phyloP scores from a whole-genome alignment of 768 basidiomycete species.

The Coprinopsis sp. region DNA sequence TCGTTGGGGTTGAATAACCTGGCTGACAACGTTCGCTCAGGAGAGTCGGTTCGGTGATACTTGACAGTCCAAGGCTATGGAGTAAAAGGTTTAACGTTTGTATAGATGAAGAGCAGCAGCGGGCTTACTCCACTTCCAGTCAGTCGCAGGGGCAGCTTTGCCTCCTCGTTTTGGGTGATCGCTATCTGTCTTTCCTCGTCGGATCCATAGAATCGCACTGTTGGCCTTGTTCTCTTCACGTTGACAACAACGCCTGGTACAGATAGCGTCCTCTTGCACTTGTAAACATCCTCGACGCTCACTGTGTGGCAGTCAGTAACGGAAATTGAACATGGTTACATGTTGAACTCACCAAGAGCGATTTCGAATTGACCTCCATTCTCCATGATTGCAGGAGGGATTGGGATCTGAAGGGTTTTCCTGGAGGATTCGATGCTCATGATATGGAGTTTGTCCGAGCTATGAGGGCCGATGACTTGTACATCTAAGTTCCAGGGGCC shows the following conservation, averaged over 20 bases:
- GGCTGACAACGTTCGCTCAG: conserved; percentile 35
- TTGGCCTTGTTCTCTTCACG: conserved; percentile 82
- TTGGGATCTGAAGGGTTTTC: conserved; percentile 57
- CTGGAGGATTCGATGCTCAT: conserved; percentile 49
- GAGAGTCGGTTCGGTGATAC: conserved; percentile 54
- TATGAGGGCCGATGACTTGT: conserved; percentile 71
- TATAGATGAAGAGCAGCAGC: background rate
- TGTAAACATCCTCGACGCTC: conserved; percentile 83
- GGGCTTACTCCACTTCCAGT: conserved; percentile 83
- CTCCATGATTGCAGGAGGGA: conserved; percentile 59
- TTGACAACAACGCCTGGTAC: conserved; percentile 80
- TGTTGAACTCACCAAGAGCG: conserved; percentile 54
- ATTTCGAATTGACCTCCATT: conserved; percentile 78
- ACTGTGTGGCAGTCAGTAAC: conserved; percentile 35
- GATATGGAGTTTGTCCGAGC: conserved; percentile 55
- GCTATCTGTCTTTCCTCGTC: conserved; percentile 51
- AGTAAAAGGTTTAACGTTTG: conserved; percentile 3
- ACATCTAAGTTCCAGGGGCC: conserved; percentile 88
- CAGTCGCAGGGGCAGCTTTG: conserved; percentile 73
- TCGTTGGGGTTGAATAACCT: conserved; percentile 63
- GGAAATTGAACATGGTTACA: background rate
- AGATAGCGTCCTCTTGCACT: conserved; percentile 73
- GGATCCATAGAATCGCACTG: conserved; percentile 79
- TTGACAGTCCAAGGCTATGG: conserved; percentile 82
- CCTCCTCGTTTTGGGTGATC: conserved; percentile 70